Evolutionary conservation across 2,329 filamentous ascomycete species (phyloP).

Genomic region (Aspergillus aculeatus): DNA sequence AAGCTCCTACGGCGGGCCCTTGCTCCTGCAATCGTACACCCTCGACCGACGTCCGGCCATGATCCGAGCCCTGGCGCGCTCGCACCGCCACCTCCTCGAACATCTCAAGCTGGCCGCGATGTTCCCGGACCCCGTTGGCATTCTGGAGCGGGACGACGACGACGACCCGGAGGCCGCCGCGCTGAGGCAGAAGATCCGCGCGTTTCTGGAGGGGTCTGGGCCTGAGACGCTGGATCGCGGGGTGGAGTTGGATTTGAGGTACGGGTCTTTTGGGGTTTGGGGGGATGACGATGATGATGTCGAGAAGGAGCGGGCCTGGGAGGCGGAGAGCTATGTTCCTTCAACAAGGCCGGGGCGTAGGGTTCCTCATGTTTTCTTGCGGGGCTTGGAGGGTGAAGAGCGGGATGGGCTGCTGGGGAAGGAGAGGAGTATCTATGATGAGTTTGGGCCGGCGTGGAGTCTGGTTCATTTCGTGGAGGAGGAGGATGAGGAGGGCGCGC

Average conservation of each 20-base stretch:
- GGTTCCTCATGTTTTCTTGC: constrained; percentile 33
- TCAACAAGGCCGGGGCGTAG: constrained; percentile 32
- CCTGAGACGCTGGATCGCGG: constrained; percentile 20
- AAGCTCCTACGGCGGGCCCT: constrained; percentile 22
- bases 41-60: constrained; percentile 30
- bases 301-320: constrained; percentile 11
- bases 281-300: constrained; percentile 6
- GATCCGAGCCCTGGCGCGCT: constrained; percentile 26
- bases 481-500: not conserved
- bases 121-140: not conserved
- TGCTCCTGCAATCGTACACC: constrained; percentile 29
- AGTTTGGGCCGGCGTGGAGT: constrained; percentile 27
- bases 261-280: constrained; percentile 13
- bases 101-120: constrained; percentile 10
- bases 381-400: constrained; percentile 19
- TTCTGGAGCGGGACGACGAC: not conserved
- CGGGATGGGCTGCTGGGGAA: not conserved
- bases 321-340: constrained; percentile 21
- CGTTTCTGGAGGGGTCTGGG: constrained; percentile 1
- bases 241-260: constrained; percentile 25
- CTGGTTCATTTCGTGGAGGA: constrained; percentile 19
- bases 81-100: constrained; percentile 13
- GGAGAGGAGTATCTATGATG: constrained; percentile 24
- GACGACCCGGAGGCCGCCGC: not conserved
- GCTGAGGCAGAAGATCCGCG: not conserved